Percentiles rank a stretch among this genome's conserved stretches.
These are phyloP conservation scores for Diaporthe velutina DNA, from an alignment of 2,329 filamentous ascomycete genomes.

Conservation along the genomic window DNA sequence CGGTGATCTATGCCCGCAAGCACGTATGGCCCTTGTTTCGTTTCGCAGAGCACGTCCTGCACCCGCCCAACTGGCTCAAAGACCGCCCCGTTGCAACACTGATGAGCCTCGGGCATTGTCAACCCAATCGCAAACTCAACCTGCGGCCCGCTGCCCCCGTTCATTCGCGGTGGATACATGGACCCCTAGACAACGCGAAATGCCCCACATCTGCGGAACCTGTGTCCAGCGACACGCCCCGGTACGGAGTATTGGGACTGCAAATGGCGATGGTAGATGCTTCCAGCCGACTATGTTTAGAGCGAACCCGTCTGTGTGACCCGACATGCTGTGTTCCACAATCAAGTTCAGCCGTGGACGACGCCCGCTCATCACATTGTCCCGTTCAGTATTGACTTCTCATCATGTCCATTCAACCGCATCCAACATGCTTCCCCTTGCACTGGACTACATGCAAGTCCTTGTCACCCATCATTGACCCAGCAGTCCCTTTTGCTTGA, in stretches of 20 bases:
- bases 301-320: not conserved
- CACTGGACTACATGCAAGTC: not conserved
- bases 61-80: not conserved
- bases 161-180: not conserved
- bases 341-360: not conserved
- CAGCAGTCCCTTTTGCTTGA: slow-evolving; percentile 34
- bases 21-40: slow-evolving; percentile 1
- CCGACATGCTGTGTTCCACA: not conserved
- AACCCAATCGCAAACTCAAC: not conserved
- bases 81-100: not conserved
- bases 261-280: not conserved
- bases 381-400: too few relatives aligned
- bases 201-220: not conserved
- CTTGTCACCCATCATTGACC: not conserved
- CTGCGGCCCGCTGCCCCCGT: not conserved
- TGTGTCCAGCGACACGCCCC: not conserved
- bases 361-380: not conserved
- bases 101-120: not conserved
- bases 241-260: not conserved
- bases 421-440: not conserved
- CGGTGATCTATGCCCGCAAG: not conserved
- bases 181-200: not conserved
- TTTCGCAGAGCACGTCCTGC: not conserved
- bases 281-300: not conserved
- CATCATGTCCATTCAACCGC: not conserved